phyloP scores from a whole-genome alignment of 164 flowering plant species.

The Kalanchoe fedtschenkoi region DNA sequence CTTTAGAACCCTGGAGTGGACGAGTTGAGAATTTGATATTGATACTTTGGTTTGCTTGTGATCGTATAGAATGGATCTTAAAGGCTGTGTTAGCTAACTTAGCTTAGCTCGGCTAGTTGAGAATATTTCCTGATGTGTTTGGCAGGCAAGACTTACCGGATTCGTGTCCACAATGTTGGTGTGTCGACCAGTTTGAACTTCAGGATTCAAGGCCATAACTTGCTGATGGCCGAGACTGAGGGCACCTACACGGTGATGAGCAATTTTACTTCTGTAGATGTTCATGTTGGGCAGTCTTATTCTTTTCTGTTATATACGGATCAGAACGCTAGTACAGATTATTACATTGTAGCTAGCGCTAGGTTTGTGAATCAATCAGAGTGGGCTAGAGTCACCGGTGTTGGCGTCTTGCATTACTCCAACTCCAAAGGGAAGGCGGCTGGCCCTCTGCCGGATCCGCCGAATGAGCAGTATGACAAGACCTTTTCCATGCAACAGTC shows the following conservation, averaged over 20 bases:
- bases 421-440: slow-evolving; percentile 55
- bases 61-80: too few relatives aligned
- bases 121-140: neutral
- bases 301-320: slow-evolving; percentile 69
- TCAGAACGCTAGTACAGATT: slow-evolving; percentile 64
- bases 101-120: neutral
- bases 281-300: slow-evolving; percentile 75
- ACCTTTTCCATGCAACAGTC: slow-evolving; percentile 49
- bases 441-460: slow-evolving; percentile 66
- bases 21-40: too few relatives aligned
- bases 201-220: slow-evolving; percentile 56
- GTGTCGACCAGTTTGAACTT: slow-evolving; percentile 56
- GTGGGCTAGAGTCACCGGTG: slow-evolving; percentile 66
- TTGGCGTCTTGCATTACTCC: slow-evolving; percentile 65
- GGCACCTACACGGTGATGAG: slow-evolving; percentile 50
- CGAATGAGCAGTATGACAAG: slow-evolving; percentile 40
- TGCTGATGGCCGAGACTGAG: slow-evolving; percentile 62
- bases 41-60: neutral
- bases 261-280: slow-evolving; percentile 46
- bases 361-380: slow-evolving; percentile 58
- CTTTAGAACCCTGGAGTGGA: too few relatives aligned
- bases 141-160: slow-evolving; percentile 69
- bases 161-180: slow-evolving; percentile 67
- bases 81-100: too few relatives aligned
- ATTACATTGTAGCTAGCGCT: slow-evolving; percentile 75